Evolutionary conservation across 768 basidiomycete species (phyloP).

Genomic region (Gloeophyllum trabeum): DNA sequence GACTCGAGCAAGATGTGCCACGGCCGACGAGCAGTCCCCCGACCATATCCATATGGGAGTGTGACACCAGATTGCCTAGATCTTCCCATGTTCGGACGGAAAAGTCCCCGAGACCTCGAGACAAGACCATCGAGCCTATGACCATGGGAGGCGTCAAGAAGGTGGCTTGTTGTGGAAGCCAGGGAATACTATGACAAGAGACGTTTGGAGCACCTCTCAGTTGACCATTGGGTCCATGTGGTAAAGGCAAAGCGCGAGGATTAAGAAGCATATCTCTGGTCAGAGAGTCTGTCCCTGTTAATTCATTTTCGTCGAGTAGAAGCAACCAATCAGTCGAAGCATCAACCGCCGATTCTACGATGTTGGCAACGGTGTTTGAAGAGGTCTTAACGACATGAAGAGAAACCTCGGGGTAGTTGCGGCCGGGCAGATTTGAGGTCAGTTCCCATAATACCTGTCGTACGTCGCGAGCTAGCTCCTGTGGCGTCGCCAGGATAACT

Average conservation of each 20-base stretch:
- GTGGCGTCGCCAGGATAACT: no score
- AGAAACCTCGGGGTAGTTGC: not conserved
- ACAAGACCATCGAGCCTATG: constrained; percentile 21
- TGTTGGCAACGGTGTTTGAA: not conserved
- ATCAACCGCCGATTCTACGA: not conserved
- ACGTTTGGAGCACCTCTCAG: no score
- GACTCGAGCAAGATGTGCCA: constrained; percentile 5
- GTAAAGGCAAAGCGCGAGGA: constrained; percentile 22
- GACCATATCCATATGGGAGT: constrained; percentile 16
- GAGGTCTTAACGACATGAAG: not conserved
- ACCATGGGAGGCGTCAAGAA: constrained; percentile 57
- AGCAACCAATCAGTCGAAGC: constrained; percentile 34
- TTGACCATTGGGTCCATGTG: constrained; percentile 33
- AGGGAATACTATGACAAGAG: no score
- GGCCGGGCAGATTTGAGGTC: no score
- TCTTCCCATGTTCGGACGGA: constrained; percentile 16
- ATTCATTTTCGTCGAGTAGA: constrained; percentile 35
- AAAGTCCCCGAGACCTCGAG: constrained; percentile 15
- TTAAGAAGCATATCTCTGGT: constrained; percentile 29
- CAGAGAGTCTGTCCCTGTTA: constrained; percentile 21
- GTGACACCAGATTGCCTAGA: constrained; percentile 16
- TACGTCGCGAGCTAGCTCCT: no score
- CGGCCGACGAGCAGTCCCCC: constrained; percentile 28
- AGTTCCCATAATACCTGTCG: no score
- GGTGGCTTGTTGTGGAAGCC: constrained; percentile 30